phyloP scores from a whole-genome alignment of 2,329 filamentous ascomycete genomes.

The Dactylellina cionopaga region DNA sequence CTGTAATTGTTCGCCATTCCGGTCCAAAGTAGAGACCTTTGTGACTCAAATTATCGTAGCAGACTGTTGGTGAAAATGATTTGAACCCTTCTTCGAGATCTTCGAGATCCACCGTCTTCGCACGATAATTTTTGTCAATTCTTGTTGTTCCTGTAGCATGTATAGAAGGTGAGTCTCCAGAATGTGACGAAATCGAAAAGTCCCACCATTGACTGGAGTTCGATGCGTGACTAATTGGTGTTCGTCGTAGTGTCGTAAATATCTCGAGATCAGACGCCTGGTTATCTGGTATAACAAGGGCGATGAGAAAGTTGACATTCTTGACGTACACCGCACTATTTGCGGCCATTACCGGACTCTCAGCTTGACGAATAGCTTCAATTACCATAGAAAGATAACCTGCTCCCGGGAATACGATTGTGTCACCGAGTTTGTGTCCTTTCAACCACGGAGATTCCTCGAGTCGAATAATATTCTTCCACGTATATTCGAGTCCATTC shows the following conservation, averaged over 20 bases:
- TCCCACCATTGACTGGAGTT: constrained; percentile 12
- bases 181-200: constrained; percentile 26
- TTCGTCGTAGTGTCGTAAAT: constrained; percentile 8
- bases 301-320: constrained; percentile 57
- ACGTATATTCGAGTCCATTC: constrained; percentile 59
- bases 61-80: constrained; percentile 14
- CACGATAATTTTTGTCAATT: background rate
- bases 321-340: too few relatives aligned
- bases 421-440: constrained; percentile 60
- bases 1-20: constrained; percentile 50
- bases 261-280: background rate
- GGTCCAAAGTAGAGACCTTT: constrained; percentile 54
- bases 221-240: background rate
- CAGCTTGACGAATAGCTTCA: constrained; percentile 51
- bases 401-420: background rate
- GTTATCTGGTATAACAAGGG: constrained; percentile 57
- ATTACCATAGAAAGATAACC: constrained; percentile 14
- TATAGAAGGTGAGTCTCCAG: constrained; percentile 12
- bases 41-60: constrained; percentile 53
- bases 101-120: too few relatives aligned
- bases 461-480: constrained; percentile 62
- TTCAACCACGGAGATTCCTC: constrained; percentile 63
- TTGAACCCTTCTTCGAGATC: background rate
- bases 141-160: background rate
- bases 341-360: too few relatives aligned